Evolutionary conservation across 164 flowering plant genomes (phyloP), one percentile per base, ranked within the genome.

Genomic region (Akebia trifoliata): DNA sequence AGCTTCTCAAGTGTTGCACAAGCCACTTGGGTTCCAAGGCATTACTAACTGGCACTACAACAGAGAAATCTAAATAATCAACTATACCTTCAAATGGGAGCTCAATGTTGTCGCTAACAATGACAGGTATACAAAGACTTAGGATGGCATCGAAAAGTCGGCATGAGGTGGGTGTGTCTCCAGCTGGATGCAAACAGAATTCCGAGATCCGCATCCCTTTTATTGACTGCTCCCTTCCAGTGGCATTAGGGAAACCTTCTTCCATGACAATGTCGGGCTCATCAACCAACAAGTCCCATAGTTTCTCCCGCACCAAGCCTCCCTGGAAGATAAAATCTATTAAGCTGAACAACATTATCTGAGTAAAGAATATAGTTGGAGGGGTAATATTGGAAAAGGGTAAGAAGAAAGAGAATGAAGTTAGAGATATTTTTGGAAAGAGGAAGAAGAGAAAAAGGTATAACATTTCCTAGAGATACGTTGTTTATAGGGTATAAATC

Each of bases 231-330:
- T 87, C 91, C 56, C 63, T 81, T 2, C 98, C 97, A 46, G 97
- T 92, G 47, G 92, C 91, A 74, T 89, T 89, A 9, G 97, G 98
- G 64, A 92, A 92, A 40, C 98, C 98, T 83, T 92, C 97, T 71
- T 92, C 98, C 84, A 92, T 85, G 4, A 83, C 49, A 26, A 92
- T 83, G 45, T 73, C 81, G 6, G 83, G 85, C 57, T 81, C 86
- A 56, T 81, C 54, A 37, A 72, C 74, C 73, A 92, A 57, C 57
- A 89, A 63, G 54, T 89, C 91, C 98, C 96, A 92, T 59, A 92
- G 56, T 53, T 87, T 81, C 62, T 84, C 95, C 21, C 98, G 76
- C 61, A 92, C 80, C 4, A 78, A 43, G 20, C 98, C 98, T 49
- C 98, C 98, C 98, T 92, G 71, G 24, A 56, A 30, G 35, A 32